Percentiles rank a stretch among this genome's conserved stretches.
phyloP scores from a whole-genome alignment of 176 grass and related monocot species.

The Tillandsia fasciculata region DNA sequence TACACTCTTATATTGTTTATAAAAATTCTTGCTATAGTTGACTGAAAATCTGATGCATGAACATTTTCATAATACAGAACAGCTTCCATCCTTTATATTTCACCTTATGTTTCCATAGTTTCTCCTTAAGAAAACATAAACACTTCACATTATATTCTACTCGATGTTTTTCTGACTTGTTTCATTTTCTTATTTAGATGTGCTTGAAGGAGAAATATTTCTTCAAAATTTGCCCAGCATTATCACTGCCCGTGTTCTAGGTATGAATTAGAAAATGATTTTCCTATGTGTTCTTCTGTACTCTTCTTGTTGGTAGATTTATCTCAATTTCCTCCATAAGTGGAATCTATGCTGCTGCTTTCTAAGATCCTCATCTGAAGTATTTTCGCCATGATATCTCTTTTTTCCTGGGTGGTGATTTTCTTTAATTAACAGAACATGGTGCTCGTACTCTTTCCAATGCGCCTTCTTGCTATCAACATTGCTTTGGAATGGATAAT shows the following conservation, averaged over 20 bases:
- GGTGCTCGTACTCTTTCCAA: too few relatives aligned
- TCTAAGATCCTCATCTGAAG: neutral
- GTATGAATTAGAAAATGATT: constrained; percentile 33
- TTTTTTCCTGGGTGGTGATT: neutral
- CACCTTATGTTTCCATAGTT: neutral
- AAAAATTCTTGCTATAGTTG: neutral
- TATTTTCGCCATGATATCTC: constrained; percentile 6
- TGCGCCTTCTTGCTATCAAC: too few relatives aligned
- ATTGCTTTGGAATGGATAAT: too few relatives aligned
- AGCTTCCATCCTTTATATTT: too few relatives aligned
- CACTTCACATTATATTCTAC: neutral
- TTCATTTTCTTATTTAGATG: constrained; percentile 40
- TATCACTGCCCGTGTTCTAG: constrained; percentile 68
- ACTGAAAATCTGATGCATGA: too few relatives aligned
- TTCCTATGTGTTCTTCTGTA: constrained; percentile 1
- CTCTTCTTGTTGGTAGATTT: neutral
- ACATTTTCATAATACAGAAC: too few relatives aligned
- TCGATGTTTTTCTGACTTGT: constrained; percentile 16
- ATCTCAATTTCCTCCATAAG: neutral
- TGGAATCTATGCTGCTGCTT: neutral
- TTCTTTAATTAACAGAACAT: too few relatives aligned
- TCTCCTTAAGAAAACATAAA: neutral
- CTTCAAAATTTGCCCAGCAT: constrained; percentile 98
- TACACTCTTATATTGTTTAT: neutral
- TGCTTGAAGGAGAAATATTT: constrained; percentile 98